Evolutionary conservation across 345 rosid species (phyloP).

Genomic region (Euphorbia pulcherrima): DNA sequence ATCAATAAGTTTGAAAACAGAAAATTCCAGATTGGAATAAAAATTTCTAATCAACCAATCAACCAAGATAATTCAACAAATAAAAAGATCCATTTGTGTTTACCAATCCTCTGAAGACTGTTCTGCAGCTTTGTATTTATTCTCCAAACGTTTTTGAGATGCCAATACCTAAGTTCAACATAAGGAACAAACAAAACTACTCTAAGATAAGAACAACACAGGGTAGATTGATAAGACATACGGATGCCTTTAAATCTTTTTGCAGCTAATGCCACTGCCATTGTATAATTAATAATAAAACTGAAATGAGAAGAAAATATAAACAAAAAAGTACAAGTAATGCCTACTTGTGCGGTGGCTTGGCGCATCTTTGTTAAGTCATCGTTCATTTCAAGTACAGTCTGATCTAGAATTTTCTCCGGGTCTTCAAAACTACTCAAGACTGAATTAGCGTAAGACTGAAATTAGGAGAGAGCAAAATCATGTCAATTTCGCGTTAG

Average conservation of each 20-base stretch:
- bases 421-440: conserved; percentile 73
- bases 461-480: conserved; percentile 25
- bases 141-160: conserved; percentile 70
- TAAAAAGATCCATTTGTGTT: conserved; percentile 5
- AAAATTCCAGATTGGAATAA: not conserved
- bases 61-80: not conserved
- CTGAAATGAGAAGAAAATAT: not conserved
- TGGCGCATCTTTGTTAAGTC: conserved; percentile 82
- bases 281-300: not conserved
- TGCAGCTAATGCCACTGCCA: not conserved
- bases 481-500: not conserved
- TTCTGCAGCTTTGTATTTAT: conserved; percentile 63
- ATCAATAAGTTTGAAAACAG: not conserved
- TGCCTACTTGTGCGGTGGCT: conserved; percentile 77
- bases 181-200: conserved; percentile 1
- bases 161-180: conserved; percentile 57
- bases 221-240: not conserved
- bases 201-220: not conserved
- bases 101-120: conserved; percentile 78
- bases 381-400: conserved; percentile 78
- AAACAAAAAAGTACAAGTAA: conserved; percentile 2
- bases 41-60: not conserved
- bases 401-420: conserved; percentile 72
- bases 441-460: conserved; percentile 77
- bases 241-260: not conserved